Base-by-base conservation (phyloP, 441 rosid genomes). In the Kokia cookei region DNA sequence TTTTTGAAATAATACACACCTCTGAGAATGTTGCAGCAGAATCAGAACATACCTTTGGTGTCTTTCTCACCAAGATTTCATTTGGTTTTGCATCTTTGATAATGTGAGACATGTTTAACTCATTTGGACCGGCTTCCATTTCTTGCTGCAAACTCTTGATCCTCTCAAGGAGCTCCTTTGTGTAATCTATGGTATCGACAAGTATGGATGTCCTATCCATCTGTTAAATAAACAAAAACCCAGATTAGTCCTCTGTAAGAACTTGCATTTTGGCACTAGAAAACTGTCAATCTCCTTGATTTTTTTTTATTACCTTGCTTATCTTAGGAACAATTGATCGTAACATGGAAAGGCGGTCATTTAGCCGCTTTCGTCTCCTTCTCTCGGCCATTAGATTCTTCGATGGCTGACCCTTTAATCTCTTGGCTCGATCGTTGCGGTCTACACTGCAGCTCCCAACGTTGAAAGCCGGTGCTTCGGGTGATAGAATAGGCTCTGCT, bases 141-240 rank as follows among this genome's bases (percentile, higher is more conserved):
- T 84, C 82, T 71, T 87, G 89, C 73, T 88, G 86, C 84, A 88
- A 63, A 78, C 73, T 86, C 47, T 81, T 85, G 71, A 91, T 86
- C 66, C 81, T 91, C 17, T 86, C 88, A 35, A 91, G 81, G 53
- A 91, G 90, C 73, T 89, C 96, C 64, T 91, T 90, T 83, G 89
- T 79, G 79, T 90, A 90, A 57, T 90, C 95, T 65, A 90, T 90
- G 10, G 93, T 87, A 74, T 91, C 93, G 67, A 90, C 93, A 19
- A 91, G 91, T 42, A 89, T 89, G 62, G 96, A 86, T 64, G 92
- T 87, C 72, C 96, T 87, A 78, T 91, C 96, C 96, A 91, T 89
- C 96, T 91, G 82, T 64, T 54, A 47, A 67, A 14, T 26, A 27
- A 17, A 24, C 10, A 27, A 32, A 19, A 50, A 54, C 17, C 13